Evolutionary conservation across 495 filamentous ascomycete genomes (phyloP).

Genomic region (Daldinia caldariorum): DNA sequence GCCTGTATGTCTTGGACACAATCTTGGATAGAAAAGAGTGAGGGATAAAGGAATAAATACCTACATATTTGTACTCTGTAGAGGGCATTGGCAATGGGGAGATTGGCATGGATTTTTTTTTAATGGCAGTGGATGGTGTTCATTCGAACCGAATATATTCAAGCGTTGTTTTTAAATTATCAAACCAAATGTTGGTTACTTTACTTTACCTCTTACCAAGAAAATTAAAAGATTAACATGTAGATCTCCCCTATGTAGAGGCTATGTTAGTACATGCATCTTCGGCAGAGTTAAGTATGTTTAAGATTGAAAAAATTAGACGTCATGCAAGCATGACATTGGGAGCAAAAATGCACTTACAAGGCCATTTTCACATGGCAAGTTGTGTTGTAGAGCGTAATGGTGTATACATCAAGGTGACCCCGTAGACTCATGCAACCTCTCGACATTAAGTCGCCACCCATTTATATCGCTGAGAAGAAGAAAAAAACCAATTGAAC

Average conservation of each 20-base stretch:
- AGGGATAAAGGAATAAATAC: neutral
- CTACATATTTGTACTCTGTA: neutral
- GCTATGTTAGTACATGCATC: neutral
- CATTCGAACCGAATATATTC: neutral
- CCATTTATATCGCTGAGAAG: neutral
- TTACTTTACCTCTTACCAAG: neutral
- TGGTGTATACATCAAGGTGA: neutral
- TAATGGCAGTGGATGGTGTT: neutral
- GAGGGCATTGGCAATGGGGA: neutral
- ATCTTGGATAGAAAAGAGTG: neutral
- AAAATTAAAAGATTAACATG: neutral
- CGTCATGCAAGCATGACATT: neutral
- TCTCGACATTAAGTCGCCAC: neutral
- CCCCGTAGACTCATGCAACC: neutral
- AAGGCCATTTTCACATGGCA: slow-evolving; percentile 1
- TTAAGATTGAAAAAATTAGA: neutral
- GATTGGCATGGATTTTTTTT: neutral
- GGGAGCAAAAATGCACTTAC: neutral
- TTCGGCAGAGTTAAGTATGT: neutral
- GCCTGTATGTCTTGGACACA: neutral
- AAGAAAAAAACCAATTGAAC: neutral
- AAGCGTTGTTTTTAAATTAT: neutral
- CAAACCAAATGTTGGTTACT: neutral
- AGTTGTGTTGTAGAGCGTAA: neutral
- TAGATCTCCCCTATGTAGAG: neutral